These are phyloP conservation scores for Acrocalymma vagum DNA, from an alignment of 2,329 filamentous ascomycete genomes.

Conservation along the genomic window DNA sequence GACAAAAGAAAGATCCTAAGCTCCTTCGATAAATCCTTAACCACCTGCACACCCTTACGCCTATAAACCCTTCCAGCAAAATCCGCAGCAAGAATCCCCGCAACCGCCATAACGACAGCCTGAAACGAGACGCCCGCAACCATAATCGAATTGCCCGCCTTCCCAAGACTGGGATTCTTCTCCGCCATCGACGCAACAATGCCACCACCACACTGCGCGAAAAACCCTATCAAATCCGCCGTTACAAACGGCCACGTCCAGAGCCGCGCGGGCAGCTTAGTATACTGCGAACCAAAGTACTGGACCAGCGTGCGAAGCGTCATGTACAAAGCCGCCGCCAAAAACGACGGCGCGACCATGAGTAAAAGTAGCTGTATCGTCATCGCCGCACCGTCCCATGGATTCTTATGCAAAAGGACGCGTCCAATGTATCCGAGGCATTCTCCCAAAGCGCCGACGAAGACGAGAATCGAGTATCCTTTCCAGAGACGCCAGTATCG, in stretches of 20 bases:
- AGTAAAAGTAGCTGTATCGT: slow-evolving; percentile 1
- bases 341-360: slow-evolving; percentile 3
- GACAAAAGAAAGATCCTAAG: too few relatives aligned
- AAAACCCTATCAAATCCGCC: slow-evolving; percentile 5
- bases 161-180: too few relatives aligned
- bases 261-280: slow-evolving; percentile 3
- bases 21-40: too few relatives aligned
- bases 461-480: too few relatives aligned
- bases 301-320: slow-evolving; percentile 3
- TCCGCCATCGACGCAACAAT: too few relatives aligned
- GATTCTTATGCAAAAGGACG: too few relatives aligned
- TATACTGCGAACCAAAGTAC: slow-evolving; percentile 8
- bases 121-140: slow-evolving; percentile 9
- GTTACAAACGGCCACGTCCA: slow-evolving; percentile 7
- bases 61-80: slow-evolving; percentile 4
- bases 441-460: too few relatives aligned
- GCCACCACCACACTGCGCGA: too few relatives aligned
- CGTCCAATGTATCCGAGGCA: too few relatives aligned
- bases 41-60: too few relatives aligned
- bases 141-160: slow-evolving; percentile 5
- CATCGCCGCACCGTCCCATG: slow-evolving; percentile 1
- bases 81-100: slow-evolving; percentile 5
- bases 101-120: slow-evolving; percentile 5
- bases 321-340: slow-evolving; percentile 3
- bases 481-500: too few relatives aligned